These are phyloP conservation scores for Colletotrichum tropicicola DNA, from an alignment of 2,329 filamentous ascomycete species.

Conservation along the genomic window DNA sequence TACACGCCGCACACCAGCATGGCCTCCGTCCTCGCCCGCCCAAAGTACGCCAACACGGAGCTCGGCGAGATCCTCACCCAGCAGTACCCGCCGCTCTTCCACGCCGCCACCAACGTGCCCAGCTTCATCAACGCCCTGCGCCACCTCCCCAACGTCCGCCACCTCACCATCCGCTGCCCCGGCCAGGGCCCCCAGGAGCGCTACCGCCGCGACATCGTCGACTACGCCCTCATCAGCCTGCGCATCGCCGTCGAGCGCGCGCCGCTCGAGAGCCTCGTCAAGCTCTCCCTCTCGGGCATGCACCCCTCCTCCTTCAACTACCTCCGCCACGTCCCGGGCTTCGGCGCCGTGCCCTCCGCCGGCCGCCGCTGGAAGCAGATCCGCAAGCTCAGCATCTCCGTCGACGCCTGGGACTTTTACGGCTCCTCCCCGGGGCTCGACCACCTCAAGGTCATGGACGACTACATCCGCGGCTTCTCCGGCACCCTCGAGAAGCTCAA, in stretches of 20 bases:
- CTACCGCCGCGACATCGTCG: constrained; percentile 80
- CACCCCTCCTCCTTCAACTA: constrained; percentile 82
- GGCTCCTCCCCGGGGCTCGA: constrained; percentile 68
- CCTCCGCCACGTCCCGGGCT: constrained; percentile 77
- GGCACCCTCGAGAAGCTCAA: constrained; percentile 72
- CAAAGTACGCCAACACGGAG: constrained; percentile 82
- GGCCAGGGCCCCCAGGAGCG: constrained; percentile 74
- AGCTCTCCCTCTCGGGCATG: constrained; percentile 76
- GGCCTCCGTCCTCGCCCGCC: constrained; percentile 67
- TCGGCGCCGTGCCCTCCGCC: constrained; percentile 78
- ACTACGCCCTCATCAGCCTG: constrained; percentile 88
- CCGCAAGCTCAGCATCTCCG: constrained; percentile 74
- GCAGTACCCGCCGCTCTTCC: constrained; percentile 89
- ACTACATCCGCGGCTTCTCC: constrained; percentile 79
- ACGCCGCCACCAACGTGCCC: constrained; percentile 86
- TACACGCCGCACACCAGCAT: constrained; percentile 81
- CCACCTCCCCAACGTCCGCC: constrained; percentile 73
- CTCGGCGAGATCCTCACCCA: constrained; percentile 84
- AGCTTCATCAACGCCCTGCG: constrained; percentile 82
- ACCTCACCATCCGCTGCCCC: constrained; percentile 81
- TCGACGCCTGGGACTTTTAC: constrained; percentile 75
- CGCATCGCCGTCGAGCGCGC: constrained; percentile 84
- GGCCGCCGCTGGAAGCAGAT: constrained; percentile 82
- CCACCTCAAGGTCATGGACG: constrained; percentile 81
- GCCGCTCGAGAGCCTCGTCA: constrained; percentile 70